Evolutionary conservation across 1,284 basidiomycete species (phyloP), one percentile per base, ranked within the genome.

Genomic region (Ganoderma lingzhi): DNA sequence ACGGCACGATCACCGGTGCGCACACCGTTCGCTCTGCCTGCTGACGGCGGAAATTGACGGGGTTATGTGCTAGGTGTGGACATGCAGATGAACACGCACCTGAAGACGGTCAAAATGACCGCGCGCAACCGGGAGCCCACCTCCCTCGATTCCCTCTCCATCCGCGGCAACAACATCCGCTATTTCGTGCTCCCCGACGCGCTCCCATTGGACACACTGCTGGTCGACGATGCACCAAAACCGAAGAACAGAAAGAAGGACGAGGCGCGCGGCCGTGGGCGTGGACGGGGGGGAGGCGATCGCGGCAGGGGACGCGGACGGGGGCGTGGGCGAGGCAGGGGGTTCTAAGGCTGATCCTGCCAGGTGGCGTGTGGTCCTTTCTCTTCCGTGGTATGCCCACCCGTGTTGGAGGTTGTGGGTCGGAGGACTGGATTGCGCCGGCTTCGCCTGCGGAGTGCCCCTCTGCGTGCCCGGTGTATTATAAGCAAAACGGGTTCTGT

Each of bases 221-320:
- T 99, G 6, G 96, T 99, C 30, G 97, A 99, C 80, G 98, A 99
- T 80, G 96, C 96, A 41, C 97, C 97, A 6, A 97, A 98, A 82
- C 96, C 97, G 19, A 98, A 98, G 76, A 92, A 91, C 77, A 87
- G 90, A 77, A 95, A 94, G 82, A 93, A 93, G 82, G 92, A 93
- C 19, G 91, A 91, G 56, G 79, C 84, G 1, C 83, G 91, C 44
- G 92, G 91, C 0, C 82, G 92, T 2, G 91, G 91, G 2, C 82
- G 90, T n/a, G 86, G 88, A 39, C 84, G 89, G 23, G 84, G 83
- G 10, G 8, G 45, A 19, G 77, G 85, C 51, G 82, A 84, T 19
- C 80, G 88, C 32, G 85, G 88, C 35, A 79, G 90, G 58, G 85
- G 86, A 8, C 76, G 81, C 23, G 79, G 77, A 14, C 70, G 76